These are phyloP conservation scores for Candida oleophila DNA, from an alignment of 805 yeast species.

Conservation along the genomic window DNA sequence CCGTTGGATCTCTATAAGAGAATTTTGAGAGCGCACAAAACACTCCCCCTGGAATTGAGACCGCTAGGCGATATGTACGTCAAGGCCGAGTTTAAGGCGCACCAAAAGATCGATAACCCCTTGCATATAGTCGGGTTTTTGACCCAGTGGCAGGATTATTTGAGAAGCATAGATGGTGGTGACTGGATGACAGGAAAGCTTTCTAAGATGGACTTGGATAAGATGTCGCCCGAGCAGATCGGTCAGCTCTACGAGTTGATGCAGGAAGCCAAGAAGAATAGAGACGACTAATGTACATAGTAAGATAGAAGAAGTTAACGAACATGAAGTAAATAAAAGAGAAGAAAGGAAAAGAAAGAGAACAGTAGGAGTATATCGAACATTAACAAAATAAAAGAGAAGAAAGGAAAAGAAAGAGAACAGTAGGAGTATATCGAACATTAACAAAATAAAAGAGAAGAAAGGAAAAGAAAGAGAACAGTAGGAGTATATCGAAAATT, in stretches of 20 bases:
- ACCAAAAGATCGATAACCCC: constrained; percentile 80
- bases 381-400: too few relatives aligned
- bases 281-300: constrained; percentile 9
- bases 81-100: constrained; percentile 84
- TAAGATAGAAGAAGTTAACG: too few relatives aligned
- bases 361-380: background rate
- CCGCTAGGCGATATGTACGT: constrained; percentile 88
- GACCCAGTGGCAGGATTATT: constrained; percentile 90
- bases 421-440: background rate
- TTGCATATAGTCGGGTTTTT: constrained; percentile 90
- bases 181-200: constrained; percentile 46
- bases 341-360: background rate
- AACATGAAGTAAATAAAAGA: too few relatives aligned
- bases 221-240: constrained; percentile 88
- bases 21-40: constrained; percentile 77
- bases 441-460: too few relatives aligned
- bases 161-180: constrained; percentile 52
- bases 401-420: background rate
- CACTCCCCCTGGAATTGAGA: constrained; percentile 68
- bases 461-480: background rate
- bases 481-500: too few relatives aligned
- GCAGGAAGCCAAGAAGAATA: constrained; percentile 59
- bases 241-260: constrained; percentile 76
- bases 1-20: constrained; percentile 78
- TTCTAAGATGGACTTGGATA: constrained; percentile 64